phyloP scores from a whole-genome alignment of 352 stramenopile genomes.

The Phytophthora cryptogea region DNA sequence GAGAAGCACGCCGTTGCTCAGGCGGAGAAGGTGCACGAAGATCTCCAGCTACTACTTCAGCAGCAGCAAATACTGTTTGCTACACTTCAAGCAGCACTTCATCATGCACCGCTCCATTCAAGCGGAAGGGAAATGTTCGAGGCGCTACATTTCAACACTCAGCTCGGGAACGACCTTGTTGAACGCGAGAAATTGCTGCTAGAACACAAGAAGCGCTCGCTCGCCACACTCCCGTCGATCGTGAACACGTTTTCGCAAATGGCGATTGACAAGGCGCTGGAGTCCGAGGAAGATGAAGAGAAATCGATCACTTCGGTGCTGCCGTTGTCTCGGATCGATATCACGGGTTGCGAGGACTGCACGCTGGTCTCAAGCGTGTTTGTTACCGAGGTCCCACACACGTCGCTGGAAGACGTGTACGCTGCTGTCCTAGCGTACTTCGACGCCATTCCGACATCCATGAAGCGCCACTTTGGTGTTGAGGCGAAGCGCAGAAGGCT shows the following conservation, averaged over 20 bases:
- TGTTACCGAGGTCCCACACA: constrained; percentile 41
- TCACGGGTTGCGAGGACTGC: constrained; percentile 34
- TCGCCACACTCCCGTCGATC: constrained; percentile 30
- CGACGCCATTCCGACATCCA: constrained; percentile 33
- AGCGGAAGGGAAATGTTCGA: constrained; percentile 32
- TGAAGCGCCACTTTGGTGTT: constrained; percentile 43
- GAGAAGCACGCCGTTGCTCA: constrained; percentile 32
- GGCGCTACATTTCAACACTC: constrained; percentile 40
- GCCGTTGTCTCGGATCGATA: constrained; percentile 39
- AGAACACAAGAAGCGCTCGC: constrained; percentile 34
- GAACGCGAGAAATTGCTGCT: constrained; percentile 28
- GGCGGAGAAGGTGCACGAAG: constrained; percentile 20
- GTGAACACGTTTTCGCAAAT: constrained; percentile 32
- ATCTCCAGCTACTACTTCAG: constrained; percentile 36
- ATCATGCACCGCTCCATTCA: constrained; percentile 34
- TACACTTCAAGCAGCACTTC: constrained; percentile 33
- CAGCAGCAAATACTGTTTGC: constrained; percentile 47
- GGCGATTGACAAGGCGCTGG: constrained; percentile 16
- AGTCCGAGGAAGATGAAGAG: constrained; percentile 5
- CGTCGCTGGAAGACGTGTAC: constrained; percentile 43
- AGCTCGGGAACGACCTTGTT: constrained; percentile 14
- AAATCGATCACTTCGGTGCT: constrained; percentile 12
- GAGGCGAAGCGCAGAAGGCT: constrained; percentile 26
- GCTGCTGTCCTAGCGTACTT: constrained; percentile 36
- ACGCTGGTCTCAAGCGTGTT: constrained; percentile 45